Percentiles rank a stretch among this genome's conserved stretches.
Conservation (phyloP, 2,329 filamentous ascomycete genomes). For the Talaromyces sp. region DNA sequence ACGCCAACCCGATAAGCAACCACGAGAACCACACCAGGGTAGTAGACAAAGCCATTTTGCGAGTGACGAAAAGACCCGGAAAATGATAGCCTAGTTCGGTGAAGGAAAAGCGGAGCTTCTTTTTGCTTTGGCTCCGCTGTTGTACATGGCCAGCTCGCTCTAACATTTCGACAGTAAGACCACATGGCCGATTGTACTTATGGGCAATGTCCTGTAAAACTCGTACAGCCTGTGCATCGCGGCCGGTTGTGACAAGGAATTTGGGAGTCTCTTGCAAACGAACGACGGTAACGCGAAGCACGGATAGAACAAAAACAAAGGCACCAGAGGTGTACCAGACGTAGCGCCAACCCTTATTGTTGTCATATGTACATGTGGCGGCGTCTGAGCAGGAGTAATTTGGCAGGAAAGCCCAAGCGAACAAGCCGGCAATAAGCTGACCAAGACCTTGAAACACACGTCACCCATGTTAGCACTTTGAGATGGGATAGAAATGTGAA, state of each 20-base stretch:
- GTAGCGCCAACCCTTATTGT: constrained; percentile 59
- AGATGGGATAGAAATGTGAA: constrained; percentile 20
- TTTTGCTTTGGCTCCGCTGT: constrained; percentile 32
- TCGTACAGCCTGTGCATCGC: constrained; percentile 50
- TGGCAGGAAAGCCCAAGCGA: constrained; percentile 52
- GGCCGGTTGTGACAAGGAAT: constrained; percentile 53
- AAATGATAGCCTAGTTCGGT: constrained; percentile 53
- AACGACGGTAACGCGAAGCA: constrained; percentile 54
- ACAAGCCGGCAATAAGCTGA: constrained; percentile 51
- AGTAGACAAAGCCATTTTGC: constrained; percentile 59
- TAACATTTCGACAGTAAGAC: constrained; percentile 50
- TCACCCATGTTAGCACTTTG: constrained; percentile 3
- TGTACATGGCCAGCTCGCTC: constrained; percentile 44
- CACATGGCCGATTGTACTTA: constrained; percentile 53
- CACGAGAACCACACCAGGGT: constrained; percentile 66
- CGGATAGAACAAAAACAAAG: constrained; percentile 53
- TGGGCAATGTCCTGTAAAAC: constrained; percentile 50
- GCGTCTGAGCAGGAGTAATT: constrained; percentile 49
- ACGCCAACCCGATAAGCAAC: constrained; percentile 67
- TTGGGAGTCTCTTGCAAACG: constrained; percentile 57
- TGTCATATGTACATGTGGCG: constrained; percentile 47
- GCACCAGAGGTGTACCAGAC: constrained; percentile 53
- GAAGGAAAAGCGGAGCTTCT: constrained; percentile 26
- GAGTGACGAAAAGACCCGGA: constrained; percentile 62
- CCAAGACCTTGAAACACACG: constrained; percentile 36